Evolutionary conservation across 208 protist genomes (phyloP).

Genomic region (Blechomonas ayalai): DNA sequence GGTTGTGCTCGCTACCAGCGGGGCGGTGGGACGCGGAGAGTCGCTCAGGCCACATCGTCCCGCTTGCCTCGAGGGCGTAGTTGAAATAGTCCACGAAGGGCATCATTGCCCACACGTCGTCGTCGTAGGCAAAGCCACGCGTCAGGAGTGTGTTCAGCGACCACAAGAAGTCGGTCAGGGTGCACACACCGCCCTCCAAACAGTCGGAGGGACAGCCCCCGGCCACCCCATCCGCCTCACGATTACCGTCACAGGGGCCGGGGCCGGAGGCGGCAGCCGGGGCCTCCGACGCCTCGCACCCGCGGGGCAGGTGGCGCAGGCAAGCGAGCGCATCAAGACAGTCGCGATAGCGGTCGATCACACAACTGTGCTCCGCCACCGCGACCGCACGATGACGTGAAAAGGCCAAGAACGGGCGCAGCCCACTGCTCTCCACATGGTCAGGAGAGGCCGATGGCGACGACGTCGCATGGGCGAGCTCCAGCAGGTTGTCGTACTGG

Average conservation of each 20-base stretch:
- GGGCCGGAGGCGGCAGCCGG: neutral
- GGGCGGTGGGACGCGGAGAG: neutral
- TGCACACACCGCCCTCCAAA: conserved; percentile 8
- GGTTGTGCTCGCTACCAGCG: conserved; percentile 11
- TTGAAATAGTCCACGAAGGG: conserved; percentile 92
- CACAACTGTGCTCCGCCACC: conserved; percentile 25
- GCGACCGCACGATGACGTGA: conserved; percentile 32
- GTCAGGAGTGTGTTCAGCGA: conserved; percentile 84
- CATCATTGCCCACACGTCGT: conserved; percentile 88
- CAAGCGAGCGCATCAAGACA: conserved; percentile 27
- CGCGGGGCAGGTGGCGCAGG: conserved; percentile 8
- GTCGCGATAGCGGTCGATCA: conserved; percentile 25
- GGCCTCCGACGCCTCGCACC: neutral
- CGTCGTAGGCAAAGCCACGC: conserved; percentile 71
- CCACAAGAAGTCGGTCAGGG: conserved; percentile 64
- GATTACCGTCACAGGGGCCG: neutral
- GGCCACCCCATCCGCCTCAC: neutral
- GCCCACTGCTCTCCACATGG: neutral
- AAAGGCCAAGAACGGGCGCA: conserved; percentile 21
- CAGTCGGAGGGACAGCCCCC: neutral
- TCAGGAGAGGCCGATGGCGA: neutral
- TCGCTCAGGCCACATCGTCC: conserved; percentile 36
- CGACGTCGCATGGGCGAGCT: conserved; percentile 20
- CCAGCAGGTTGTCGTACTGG: conserved; percentile 79
- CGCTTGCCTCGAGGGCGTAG: conserved; percentile 67